A percentile compares a stretch with the other conserved stretches of the same genome.
Conservation (phyloP, 805 yeast genomes). For the Candida germanica region DNA sequence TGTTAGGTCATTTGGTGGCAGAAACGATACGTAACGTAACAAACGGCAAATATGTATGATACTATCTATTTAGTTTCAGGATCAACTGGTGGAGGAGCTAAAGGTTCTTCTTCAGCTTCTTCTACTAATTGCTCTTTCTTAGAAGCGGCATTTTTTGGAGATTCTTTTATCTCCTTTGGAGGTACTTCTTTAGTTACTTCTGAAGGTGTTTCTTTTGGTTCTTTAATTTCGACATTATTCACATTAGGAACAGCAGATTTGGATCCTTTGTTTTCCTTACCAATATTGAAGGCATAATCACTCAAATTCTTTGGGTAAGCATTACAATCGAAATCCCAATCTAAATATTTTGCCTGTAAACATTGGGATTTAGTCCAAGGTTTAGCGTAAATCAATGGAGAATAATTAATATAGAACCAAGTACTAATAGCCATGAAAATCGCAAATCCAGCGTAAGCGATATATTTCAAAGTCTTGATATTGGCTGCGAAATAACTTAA, state of each 20-base stretch:
- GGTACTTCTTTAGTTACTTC: slow-evolving; percentile 1
- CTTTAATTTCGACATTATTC: slow-evolving; percentile 16
- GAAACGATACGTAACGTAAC: too few species aligned
- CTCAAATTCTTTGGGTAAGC: slow-evolving; percentile 39
- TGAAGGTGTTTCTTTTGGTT: slow-evolving; percentile 24
- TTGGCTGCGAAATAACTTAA: slow-evolving; percentile 38
- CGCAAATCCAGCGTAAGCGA: slow-evolving; percentile 45
- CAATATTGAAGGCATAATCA: slow-evolving; percentile 19
- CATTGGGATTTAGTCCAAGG: slow-evolving; percentile 78
- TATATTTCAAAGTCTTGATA: slow-evolving; percentile 37
- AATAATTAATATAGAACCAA: slow-evolving; percentile 55
- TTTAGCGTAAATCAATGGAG: slow-evolving; percentile 74
- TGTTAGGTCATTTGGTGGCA: too few species aligned
- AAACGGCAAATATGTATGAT: too few species aligned
- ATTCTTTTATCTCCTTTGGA: slow-evolving; percentile 8
- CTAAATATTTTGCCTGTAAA: slow-evolving; percentile 53
- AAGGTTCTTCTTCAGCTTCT: slow-evolving; percentile 8
- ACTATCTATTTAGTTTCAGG: too few species aligned
- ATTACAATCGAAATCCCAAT: slow-evolving; percentile 90
- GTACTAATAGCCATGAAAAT: slow-evolving; percentile 49
- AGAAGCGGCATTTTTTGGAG: slow-evolving; percentile 2
- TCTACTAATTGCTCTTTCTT: slow-evolving; percentile 5
- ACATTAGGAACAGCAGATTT: slow-evolving; percentile 17
- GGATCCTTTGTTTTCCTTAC: slow-evolving; percentile 3
- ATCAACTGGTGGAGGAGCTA: slow-evolving; percentile 11